These are phyloP conservation scores for Ceratocystis albifundus DNA, from an alignment of 2,329 filamentous ascomycete genomes.

Conservation along the genomic window DNA sequence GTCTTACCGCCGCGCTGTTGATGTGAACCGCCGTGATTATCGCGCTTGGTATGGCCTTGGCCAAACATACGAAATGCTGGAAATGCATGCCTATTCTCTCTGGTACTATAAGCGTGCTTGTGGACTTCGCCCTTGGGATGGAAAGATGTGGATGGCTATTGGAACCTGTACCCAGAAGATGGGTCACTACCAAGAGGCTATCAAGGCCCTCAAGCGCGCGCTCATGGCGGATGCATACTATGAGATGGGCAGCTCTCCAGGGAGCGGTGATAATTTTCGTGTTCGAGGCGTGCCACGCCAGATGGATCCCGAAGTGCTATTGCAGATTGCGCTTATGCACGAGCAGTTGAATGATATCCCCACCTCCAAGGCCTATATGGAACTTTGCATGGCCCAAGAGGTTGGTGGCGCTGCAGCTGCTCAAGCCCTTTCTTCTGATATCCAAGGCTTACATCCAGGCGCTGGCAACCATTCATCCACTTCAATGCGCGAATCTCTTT, in stretches of 20 bases:
- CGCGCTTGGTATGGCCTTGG: constrained; percentile 96
- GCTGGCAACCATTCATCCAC: not conserved
- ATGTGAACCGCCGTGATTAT: constrained; percentile 92
- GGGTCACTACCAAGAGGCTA: constrained; percentile 74
- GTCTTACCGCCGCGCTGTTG: constrained; percentile 86
- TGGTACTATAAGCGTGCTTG: constrained; percentile 98
- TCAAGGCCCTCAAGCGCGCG: constrained; percentile 88
- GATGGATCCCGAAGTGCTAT: constrained; percentile 80
- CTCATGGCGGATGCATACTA: constrained; percentile 80
- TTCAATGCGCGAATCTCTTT: constrained; percentile 10
- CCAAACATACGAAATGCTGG: constrained; percentile 92
- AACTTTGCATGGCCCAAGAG: constrained; percentile 86
- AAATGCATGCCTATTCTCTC: constrained; percentile 93
- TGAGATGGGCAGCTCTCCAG: constrained; percentile 45
- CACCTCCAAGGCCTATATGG: constrained; percentile 88
- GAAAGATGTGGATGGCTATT: constrained; percentile 98
- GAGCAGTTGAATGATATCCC: constrained; percentile 66
- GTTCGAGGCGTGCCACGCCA: constrained; percentile 43
- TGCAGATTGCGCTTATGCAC: constrained; percentile 83
- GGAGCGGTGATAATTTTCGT: constrained; percentile 33
- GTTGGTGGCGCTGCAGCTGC: constrained; percentile 49
- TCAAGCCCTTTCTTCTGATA: constrained; percentile 31
- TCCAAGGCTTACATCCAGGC: constrained; percentile 41
- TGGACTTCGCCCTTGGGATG: constrained; percentile 84
- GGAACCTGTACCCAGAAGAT: constrained; percentile 86